phyloP scores from a whole-genome alignment of 2,329 filamentous ascomycete species.

The Colletotrichum gigasporum region DNA sequence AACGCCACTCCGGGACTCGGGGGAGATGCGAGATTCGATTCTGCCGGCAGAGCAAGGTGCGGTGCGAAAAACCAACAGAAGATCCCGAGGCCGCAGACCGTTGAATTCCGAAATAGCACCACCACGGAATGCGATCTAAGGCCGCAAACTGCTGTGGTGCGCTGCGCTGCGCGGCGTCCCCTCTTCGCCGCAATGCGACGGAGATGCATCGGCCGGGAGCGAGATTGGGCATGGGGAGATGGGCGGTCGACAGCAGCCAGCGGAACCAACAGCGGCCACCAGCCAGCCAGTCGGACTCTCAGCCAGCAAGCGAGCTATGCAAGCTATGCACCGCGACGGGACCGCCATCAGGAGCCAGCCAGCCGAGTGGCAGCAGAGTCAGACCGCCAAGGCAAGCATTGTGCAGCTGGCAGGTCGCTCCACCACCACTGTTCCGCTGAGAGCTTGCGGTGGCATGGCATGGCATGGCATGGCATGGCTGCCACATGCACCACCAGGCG shows the following conservation, averaged over 20 bases:
- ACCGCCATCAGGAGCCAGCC: background rate
- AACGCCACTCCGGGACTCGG: background rate
- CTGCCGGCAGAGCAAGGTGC: background rate
- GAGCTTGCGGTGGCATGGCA: background rate
- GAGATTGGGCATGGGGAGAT: background rate
- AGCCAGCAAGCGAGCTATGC: no score
- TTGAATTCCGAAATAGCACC: background rate
- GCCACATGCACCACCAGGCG: conserved; percentile 16
- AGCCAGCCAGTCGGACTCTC: background rate
- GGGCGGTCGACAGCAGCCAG: background rate
- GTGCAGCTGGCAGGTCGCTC: conserved; percentile 15
- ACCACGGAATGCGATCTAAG: background rate
- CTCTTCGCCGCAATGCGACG: background rate
- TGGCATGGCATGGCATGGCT: conserved; percentile 13
- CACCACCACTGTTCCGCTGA: conserved; percentile 6
- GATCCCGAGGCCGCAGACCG: background rate
- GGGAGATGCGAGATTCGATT: background rate
- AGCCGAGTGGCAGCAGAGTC: background rate
- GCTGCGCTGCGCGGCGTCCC: background rate
- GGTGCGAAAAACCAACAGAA: background rate
- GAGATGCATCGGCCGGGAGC: conserved; percentile 1
- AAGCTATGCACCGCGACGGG: no score
- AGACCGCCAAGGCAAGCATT: background rate
- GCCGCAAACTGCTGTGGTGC: background rate
- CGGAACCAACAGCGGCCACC: background rate